Conservation (phyloP, 2,329 filamentous ascomycete species). For the Lachnellula willkommii region DNA sequence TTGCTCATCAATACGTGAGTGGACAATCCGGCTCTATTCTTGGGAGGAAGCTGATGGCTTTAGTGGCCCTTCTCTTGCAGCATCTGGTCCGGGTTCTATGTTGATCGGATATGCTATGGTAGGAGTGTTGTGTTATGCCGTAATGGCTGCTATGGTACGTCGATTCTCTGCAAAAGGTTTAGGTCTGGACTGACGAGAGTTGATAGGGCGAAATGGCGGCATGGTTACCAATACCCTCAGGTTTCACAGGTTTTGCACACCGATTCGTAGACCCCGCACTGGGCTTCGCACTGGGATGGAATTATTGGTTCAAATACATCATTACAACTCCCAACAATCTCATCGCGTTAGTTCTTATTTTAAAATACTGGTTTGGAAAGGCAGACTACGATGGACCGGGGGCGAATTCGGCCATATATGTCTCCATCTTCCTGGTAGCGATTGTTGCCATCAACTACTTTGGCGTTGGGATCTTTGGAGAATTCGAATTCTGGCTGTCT, state of each 20-base stretch:
- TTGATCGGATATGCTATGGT: slow-evolving; percentile 67
- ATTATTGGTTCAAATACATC: slow-evolving; percentile 53
- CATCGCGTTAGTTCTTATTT: slow-evolving; percentile 72
- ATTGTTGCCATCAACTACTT: slow-evolving; percentile 66
- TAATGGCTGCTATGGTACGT: slow-evolving; percentile 64
- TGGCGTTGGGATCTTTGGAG: slow-evolving; percentile 31
- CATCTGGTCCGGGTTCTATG: slow-evolving; percentile 57
- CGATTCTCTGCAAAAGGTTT: background rate
- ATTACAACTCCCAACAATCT: slow-evolving; percentile 82
- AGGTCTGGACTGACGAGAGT: background rate
- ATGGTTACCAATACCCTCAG: slow-evolving; percentile 71
- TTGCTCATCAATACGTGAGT: slow-evolving; percentile 61
- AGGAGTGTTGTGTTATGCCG: slow-evolving; percentile 69
- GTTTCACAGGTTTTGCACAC: slow-evolving; percentile 76
- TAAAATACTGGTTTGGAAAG: slow-evolving; percentile 69
- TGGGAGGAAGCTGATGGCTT: slow-evolving; percentile 4
- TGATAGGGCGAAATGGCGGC: slow-evolving; percentile 69
- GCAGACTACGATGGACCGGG: slow-evolving; percentile 14
- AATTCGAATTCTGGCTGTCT: slow-evolving; percentile 54
- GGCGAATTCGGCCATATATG: slow-evolving; percentile 75
- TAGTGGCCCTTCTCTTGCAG: slow-evolving; percentile 36
- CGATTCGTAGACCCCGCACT: slow-evolving; percentile 76
- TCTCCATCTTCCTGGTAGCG: slow-evolving; percentile 61
- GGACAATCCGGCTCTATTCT: background rate
- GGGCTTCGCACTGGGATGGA: slow-evolving; percentile 66